These are phyloP conservation scores for Amanita pseudoporphyria DNA, from an alignment of 768 basidiomycete species.

Conservation along the genomic window DNA sequence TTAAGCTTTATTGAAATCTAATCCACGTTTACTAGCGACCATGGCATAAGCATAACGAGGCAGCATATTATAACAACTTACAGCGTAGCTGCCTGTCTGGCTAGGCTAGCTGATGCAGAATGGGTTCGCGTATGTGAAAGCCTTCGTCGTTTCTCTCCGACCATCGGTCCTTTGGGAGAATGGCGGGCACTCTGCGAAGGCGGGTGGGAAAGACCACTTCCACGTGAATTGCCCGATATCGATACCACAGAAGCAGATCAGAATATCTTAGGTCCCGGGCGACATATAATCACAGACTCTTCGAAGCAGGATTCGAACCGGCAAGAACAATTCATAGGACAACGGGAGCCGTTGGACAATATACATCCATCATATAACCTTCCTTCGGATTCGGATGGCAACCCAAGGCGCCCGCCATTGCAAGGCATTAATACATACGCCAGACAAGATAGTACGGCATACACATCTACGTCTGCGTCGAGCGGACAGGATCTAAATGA, in stretches of 20 bases:
- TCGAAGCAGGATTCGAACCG: neutral
- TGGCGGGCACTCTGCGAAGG: slow-evolving; percentile 72
- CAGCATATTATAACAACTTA: slow-evolving; percentile 49
- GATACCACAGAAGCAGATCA: slow-evolving; percentile 10
- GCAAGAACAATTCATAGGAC: neutral
- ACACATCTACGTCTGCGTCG: neutral
- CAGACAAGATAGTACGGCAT: neutral
- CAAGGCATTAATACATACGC: neutral
- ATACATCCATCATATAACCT: neutral
- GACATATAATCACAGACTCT: neutral
- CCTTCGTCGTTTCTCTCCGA: slow-evolving; percentile 57
- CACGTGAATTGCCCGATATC: slow-evolving; percentile 31
- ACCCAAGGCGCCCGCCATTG: neutral
- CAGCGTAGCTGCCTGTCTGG: slow-evolving; percentile 52
- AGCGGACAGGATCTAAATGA: neutral
- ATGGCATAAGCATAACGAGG: slow-evolving; percentile 51
- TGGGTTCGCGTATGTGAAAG: slow-evolving; percentile 67
- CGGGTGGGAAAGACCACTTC: slow-evolving; percentile 50
- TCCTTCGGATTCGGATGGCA: neutral
- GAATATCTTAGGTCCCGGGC: neutral
- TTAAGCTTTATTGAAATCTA: neutral
- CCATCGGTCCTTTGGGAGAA: slow-evolving; percentile 62
- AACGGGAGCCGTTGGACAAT: neutral
- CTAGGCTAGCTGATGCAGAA: slow-evolving; percentile 70
- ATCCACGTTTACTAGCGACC: slow-evolving; percentile 39